Evolutionary conservation across 768 basidiomycete species (phyloP).

Genomic region (Russula foetens): DNA sequence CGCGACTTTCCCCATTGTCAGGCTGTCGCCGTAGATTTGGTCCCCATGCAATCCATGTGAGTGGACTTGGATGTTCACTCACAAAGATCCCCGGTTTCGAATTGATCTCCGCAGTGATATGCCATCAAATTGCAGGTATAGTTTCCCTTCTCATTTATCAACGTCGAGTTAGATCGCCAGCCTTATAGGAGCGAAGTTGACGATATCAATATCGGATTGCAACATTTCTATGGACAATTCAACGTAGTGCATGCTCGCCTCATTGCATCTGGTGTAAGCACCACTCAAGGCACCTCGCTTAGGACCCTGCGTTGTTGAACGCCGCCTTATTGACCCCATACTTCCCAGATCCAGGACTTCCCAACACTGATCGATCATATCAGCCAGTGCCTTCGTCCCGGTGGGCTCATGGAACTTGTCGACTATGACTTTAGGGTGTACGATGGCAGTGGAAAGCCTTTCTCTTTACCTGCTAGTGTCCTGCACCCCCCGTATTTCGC

Average conservation of each 20-base stretch:
- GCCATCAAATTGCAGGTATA: constrained; percentile 63
- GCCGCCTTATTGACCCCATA: not conserved
- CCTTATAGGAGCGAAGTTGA: constrained; percentile 65
- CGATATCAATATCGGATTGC: constrained; percentile 76
- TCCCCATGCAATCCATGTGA: constrained; percentile 69
- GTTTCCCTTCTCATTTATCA: not conserved
- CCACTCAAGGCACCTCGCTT: not conserved
- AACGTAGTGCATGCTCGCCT: constrained; percentile 68
- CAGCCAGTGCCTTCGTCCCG: constrained; percentile 55
- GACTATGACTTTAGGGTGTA: constrained; percentile 69
- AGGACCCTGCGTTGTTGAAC: not conserved
- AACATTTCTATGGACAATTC: constrained; percentile 75
- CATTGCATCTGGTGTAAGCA: constrained; percentile 62
- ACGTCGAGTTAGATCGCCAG: constrained; percentile 2
- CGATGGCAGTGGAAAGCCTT: constrained; percentile 38
- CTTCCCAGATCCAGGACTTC: constrained; percentile 58
- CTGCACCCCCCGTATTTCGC: constrained; percentile 50
- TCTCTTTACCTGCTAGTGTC: constrained; percentile 36
- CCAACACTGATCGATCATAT: constrained; percentile 56
- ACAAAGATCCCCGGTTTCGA: constrained; percentile 17
- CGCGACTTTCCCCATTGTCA: constrained; percentile 61
- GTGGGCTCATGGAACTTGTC: constrained; percentile 55
- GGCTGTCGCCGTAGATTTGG: constrained; percentile 69
- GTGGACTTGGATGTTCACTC: constrained; percentile 25
- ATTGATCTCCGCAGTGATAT: constrained; percentile 38